phyloP scores from a whole-genome alignment of 179 eudicot genomes.

The Actinidia arguta region DNA sequence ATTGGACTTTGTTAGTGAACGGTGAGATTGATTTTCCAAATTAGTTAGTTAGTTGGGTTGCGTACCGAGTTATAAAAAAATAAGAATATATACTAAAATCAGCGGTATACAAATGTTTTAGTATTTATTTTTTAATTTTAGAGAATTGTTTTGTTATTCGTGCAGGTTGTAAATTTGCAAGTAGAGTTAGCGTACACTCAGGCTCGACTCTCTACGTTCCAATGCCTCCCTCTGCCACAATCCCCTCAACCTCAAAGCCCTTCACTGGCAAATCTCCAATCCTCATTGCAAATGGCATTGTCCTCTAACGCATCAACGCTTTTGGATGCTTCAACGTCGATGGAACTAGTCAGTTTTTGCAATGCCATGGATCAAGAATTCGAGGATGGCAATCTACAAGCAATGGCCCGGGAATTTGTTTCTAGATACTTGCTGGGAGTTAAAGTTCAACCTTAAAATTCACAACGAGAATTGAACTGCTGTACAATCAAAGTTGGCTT shows the following conservation, averaged over 20 bases:
- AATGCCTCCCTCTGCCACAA: slow-evolving; percentile 29
- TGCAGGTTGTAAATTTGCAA: slow-evolving; percentile 66
- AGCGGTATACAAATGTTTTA: too few species aligned
- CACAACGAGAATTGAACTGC: not conserved
- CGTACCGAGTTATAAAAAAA: too few species aligned
- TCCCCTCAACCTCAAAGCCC: slow-evolving; percentile 22
- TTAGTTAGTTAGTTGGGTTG: too few species aligned
- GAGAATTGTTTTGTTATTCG: not conserved
- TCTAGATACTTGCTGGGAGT: slow-evolving; percentile 58
- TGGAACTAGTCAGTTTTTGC: slow-evolving; percentile 35
- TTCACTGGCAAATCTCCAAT: not conserved
- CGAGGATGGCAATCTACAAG: slow-evolving; percentile 48
- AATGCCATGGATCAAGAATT: slow-evolving; percentile 31
- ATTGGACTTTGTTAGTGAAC: too few species aligned
- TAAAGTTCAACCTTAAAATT: slow-evolving; percentile 38
- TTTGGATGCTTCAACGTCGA: slow-evolving; percentile 18
- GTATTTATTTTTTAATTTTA: too few species aligned
- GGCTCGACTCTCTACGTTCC: slow-evolving; percentile 57
- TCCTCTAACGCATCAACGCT: not conserved
- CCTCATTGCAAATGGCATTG: slow-evolving; percentile 10
- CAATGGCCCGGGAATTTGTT: slow-evolving; percentile 58
- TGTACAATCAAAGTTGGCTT: not conserved
- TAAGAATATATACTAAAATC: too few species aligned
- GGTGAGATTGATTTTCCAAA: too few species aligned
- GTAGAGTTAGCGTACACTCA: slow-evolving; percentile 63